These are phyloP conservation scores for Xerophyta viscosa DNA, from an alignment of 106 monocot species.

Conservation along the genomic window DNA sequence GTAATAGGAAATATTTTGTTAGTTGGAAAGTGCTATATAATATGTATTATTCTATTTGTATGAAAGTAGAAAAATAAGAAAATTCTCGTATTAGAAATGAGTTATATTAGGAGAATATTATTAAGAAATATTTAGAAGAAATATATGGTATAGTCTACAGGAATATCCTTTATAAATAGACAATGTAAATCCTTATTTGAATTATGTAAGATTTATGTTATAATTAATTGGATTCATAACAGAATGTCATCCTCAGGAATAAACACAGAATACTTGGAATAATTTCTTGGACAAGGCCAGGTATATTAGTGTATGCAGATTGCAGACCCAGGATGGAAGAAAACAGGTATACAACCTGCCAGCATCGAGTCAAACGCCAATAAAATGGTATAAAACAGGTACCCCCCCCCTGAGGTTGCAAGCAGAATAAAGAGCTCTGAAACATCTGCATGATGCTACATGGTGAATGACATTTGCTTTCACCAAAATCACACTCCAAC, in stretches of 20 bases:
- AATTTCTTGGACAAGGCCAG: conserved; percentile 77
- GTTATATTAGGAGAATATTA: no score
- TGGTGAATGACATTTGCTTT: conserved; percentile 72
- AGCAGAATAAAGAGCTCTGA: conserved; percentile 70
- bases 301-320: conserved; percentile 72
- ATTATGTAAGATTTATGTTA: no score
- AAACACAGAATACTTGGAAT: conserved; percentile 59
- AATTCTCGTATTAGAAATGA: no score
- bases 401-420: conserved; percentile 86
- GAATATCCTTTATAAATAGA: no score
- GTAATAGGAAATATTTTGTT: no score
- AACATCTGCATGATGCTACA: conserved; percentile 79
- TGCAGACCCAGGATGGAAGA: conserved; percentile 86
- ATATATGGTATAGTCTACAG: no score
- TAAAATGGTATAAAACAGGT: conserved; percentile 62
- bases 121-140: no score
- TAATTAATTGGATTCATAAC: no score
- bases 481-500: conserved; percentile 74
- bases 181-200: no score
- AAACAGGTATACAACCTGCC: conserved; percentile 93
- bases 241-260: conserved; percentile 61
- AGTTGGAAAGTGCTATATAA: no score
- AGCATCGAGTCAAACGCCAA: conserved; percentile 88
- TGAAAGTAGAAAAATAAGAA: no score
- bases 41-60: no score